Percentiles rank a stretch among this genome's conserved stretches.
Evolutionary conservation across 2,329 filamentous ascomycete genomes (phyloP).

Genomic region (Cladophialophora exuberans): DNA sequence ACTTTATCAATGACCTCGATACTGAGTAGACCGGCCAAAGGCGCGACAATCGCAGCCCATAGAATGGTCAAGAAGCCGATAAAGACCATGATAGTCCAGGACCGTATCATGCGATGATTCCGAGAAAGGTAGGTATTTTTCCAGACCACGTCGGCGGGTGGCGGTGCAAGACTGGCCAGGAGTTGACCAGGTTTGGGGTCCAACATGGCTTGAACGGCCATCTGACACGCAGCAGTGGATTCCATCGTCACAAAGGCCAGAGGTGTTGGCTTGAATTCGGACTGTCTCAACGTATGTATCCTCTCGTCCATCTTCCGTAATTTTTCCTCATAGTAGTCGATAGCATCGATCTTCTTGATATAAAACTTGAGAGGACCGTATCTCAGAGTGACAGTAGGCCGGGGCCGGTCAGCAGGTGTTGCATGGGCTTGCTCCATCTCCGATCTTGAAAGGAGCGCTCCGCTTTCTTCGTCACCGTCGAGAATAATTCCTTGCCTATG

Average conservation of each 20-base stretch:
- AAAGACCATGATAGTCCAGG: constrained; percentile 81
- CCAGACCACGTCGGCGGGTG: constrained; percentile 94
- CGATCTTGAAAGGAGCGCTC: constrained; percentile 58
- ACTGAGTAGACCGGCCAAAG: constrained; percentile 77
- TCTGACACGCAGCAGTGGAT: constrained; percentile 86
- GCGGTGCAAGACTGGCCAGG: constrained; percentile 81
- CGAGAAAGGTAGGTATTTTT: constrained; percentile 84
- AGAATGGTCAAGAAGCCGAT: constrained; percentile 83
- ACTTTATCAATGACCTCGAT: constrained; percentile 77
- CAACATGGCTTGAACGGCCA: constrained; percentile 93
- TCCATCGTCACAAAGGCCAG: constrained; percentile 98
- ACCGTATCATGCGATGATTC: constrained; percentile 71
- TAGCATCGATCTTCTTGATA: constrained; percentile 78
- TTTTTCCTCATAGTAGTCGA: constrained; percentile 91
- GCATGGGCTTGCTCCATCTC: constrained; percentile 45
- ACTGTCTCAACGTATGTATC: constrained; percentile 70
- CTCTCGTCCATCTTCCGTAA: constrained; percentile 76
- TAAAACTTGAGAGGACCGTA: constrained; percentile 76
- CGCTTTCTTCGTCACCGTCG: constrained; percentile 60
- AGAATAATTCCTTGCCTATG: constrained; percentile 45
- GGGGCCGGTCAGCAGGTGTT: constrained; percentile 48
- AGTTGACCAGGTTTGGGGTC: constrained; percentile 87
- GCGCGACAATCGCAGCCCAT: constrained; percentile 82
- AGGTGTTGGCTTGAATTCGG: constrained; percentile 76
- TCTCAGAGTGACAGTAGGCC: constrained; percentile 74